Conservation (phyloP, 768 basidiomycete genomes). For the Leccinum broughii region DNA sequence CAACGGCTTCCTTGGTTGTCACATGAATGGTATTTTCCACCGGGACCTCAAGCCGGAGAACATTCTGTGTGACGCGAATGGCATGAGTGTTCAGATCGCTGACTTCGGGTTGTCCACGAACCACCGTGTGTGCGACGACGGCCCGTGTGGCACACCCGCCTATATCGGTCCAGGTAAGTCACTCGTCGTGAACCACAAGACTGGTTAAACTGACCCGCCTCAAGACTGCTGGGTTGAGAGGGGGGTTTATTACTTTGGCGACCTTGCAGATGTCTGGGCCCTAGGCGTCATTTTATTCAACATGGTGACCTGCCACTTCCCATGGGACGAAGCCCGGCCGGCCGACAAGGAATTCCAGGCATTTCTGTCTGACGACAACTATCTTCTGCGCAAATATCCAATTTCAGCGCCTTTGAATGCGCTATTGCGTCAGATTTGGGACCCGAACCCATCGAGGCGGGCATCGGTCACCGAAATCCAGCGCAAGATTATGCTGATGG, state of each 20-base stretch:
- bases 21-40: too few relatives aligned
- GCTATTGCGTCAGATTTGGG: constrained; percentile 9
- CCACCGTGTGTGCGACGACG: too few relatives aligned
- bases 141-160: too few relatives aligned
- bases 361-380: constrained; percentile 1
- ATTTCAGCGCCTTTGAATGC: constrained; percentile 8
- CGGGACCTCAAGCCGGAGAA: too few relatives aligned
- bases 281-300: constrained; percentile 82
- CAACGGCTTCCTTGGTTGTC: too few relatives aligned
- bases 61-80: too few relatives aligned
- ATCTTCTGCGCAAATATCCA: constrained; percentile 1
- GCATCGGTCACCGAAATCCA: constrained; percentile 8
- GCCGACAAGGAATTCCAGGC: constrained; percentile 5
- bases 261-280: constrained; percentile 61
- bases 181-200: too few relatives aligned
- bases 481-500: constrained; percentile 12
- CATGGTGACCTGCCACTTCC: constrained; percentile 58
- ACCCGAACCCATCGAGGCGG: constrained; percentile 14
- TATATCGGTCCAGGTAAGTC: too few relatives aligned
- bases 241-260: constrained; percentile 20
- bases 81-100: too few relatives aligned
- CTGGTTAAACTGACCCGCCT: not conserved
- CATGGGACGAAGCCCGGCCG: constrained; percentile 17
- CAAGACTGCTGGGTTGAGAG: constrained; percentile 62
- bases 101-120: too few relatives aligned